Conservation (phyloP, 352 stramenopile species). For the Phytophthora idaei region DNA sequence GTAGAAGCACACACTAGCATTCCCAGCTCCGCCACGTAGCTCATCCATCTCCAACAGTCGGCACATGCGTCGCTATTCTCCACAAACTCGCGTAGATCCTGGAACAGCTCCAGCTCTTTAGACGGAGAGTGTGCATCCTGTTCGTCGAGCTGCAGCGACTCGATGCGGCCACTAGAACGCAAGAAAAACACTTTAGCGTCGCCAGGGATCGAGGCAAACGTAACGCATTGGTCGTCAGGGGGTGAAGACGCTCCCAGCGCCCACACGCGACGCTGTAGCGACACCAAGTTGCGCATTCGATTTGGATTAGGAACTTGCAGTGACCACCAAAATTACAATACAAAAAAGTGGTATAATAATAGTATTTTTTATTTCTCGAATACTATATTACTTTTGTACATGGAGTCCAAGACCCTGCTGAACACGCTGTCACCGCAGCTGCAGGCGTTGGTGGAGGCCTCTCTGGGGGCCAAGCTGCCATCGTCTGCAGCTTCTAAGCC, state of each 20-base stretch:
- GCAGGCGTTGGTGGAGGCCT: conserved; percentile 66
- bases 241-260: conserved; percentile 25
- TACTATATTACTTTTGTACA: conserved; percentile 2
- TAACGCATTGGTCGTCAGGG: conserved; percentile 11
- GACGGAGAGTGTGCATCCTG: conserved; percentile 19
- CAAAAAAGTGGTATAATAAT: no score
- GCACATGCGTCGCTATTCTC: conserved; percentile 10
- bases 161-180: conserved; percentile 36
- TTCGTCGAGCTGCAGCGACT: conserved; percentile 33
- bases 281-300: conserved; percentile 65
- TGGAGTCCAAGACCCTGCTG: conserved; percentile 44
- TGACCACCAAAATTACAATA: conserved; percentile 12
- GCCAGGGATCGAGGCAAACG: conserved; percentile 42
- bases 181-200: conserved; percentile 50
- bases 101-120: conserved; percentile 29
- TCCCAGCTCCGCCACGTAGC: conserved; percentile 66
- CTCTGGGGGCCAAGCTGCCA: conserved; percentile 49
- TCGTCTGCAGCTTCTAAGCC: neutral
- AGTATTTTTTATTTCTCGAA: no score
- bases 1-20: conserved; percentile 60
- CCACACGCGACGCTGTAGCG: conserved; percentile 54
- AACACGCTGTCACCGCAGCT: conserved; percentile 67
- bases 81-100: conserved; percentile 37
- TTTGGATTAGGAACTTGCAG: neutral
- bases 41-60: conserved; percentile 61